These are phyloP conservation scores for Boletus speciosus DNA, from an alignment of 768 basidiomycete genomes.

Conservation along the genomic window DNA sequence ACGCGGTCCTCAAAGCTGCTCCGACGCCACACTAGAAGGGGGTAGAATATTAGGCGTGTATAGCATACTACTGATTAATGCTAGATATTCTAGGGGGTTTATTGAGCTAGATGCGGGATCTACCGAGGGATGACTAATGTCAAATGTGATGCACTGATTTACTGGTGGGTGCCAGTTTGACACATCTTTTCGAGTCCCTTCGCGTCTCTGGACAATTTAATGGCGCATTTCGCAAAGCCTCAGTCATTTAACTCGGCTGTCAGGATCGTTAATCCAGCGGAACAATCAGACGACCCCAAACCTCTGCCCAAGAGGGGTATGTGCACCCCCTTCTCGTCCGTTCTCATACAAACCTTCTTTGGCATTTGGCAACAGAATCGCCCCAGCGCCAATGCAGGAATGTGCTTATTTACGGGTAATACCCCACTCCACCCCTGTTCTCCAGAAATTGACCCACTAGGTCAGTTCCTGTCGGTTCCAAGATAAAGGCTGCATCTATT, in stretches of 20 bases:
- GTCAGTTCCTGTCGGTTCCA: constrained; percentile 78
- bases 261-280: constrained; percentile 64
- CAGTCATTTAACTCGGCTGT: constrained; percentile 58
- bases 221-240: constrained; percentile 71
- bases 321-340: constrained; percentile 16
- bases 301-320: constrained; percentile 53
- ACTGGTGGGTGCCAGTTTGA: background rate
- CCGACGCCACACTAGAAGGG: background rate
- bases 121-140: constrained; percentile 22
- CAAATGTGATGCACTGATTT: constrained; percentile 3
- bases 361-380: constrained; percentile 43
- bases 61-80: background rate
- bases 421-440: background rate
- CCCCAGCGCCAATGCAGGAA: constrained; percentile 84
- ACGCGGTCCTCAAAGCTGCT: constrained; percentile 30
- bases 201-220: constrained; percentile 26
- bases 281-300: constrained; percentile 40
- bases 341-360: constrained; percentile 5
- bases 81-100: background rate
- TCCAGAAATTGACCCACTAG: background rate
- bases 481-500: constrained; percentile 82
- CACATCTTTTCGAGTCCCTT: constrained; percentile 1
- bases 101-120: background rate
- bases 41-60: constrained; percentile 5
- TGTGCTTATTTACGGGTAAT: constrained; percentile 86